Conservation (phyloP, 352 stramenopile species). For the Hyaloperonospora arabidopsidis region DNA sequence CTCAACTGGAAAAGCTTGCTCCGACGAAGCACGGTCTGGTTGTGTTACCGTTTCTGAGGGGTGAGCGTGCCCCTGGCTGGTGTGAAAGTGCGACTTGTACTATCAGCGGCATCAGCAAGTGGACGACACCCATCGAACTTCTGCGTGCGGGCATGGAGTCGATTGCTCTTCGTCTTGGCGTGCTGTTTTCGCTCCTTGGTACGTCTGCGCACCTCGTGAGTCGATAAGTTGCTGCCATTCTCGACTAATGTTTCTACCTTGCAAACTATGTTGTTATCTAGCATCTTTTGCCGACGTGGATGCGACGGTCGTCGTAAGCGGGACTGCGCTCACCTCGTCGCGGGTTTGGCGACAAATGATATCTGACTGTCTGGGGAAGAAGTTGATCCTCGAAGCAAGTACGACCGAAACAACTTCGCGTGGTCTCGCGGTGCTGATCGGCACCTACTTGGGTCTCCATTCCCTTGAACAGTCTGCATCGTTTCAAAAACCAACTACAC, state of each 20-base stretch:
- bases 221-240: neutral
- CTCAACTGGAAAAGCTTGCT: constrained; percentile 40
- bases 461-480: constrained; percentile 32
- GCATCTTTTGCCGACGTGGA: constrained; percentile 39
- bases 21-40: constrained; percentile 68
- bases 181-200: constrained; percentile 80
- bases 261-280: constrained; percentile 8
- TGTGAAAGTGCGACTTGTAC: constrained; percentile 82
- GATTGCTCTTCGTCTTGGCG: constrained; percentile 84
- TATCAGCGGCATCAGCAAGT: constrained; percentile 88
- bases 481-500: constrained; percentile 18
- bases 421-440: constrained; percentile 68
- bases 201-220: constrained; percentile 6
- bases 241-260: neutral
- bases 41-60: constrained; percentile 89
- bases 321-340: constrained; percentile 75
- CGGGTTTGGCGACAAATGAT: constrained; percentile 83
- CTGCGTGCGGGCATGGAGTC: constrained; percentile 87
- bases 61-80: constrained; percentile 90
- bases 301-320: constrained; percentile 63
- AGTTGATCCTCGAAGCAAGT: constrained; percentile 57
- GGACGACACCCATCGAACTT: constrained; percentile 84
- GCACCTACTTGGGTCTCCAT: constrained; percentile 53
- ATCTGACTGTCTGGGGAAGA: constrained; percentile 65
- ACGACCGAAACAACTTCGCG: constrained; percentile 76